These are phyloP conservation scores for Sarocladium strictum DNA, from an alignment of 2,329 filamentous ascomycete genomes.

Conservation along the genomic window DNA sequence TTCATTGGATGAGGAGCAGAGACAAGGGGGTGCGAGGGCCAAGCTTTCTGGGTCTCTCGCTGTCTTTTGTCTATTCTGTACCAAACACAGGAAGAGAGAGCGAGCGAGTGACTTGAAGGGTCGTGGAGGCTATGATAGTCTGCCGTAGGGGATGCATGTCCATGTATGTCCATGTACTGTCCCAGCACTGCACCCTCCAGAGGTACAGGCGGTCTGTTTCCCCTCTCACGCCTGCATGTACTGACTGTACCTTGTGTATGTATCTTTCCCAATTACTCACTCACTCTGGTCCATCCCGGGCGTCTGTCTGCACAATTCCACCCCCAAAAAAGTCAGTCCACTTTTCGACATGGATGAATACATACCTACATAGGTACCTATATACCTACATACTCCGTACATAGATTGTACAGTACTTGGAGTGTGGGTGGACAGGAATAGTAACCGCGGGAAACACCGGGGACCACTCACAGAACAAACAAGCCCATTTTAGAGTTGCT, in stretches of 20 bases:
- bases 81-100: too few relatives aligned
- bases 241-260: too few relatives aligned
- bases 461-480: background rate
- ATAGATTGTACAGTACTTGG: too few relatives aligned
- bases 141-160: too few relatives aligned
- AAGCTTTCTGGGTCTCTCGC: background rate
- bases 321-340: background rate
- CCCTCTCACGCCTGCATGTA: background rate
- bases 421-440: constrained; percentile 3
- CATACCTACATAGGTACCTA: too few relatives aligned
- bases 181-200: too few relatives aligned
- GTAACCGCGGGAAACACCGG: constrained; percentile 4
- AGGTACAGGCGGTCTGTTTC: too few relatives aligned
- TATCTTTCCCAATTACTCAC: background rate
- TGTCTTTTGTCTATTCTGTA: too few relatives aligned
- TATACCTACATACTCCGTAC: too few relatives aligned
- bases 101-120: too few relatives aligned
- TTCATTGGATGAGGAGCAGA: background rate
- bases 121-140: too few relatives aligned
- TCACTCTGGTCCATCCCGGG: background rate
- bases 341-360: background rate
- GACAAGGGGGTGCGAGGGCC: background rate
- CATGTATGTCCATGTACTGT: too few relatives aligned
- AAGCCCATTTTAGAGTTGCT: constrained; percentile 4
- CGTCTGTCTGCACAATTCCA: background rate